Evolutionary conservation across 2,329 filamentous ascomycete species (phyloP).

Genomic region (Monilinia aucupariae): DNA sequence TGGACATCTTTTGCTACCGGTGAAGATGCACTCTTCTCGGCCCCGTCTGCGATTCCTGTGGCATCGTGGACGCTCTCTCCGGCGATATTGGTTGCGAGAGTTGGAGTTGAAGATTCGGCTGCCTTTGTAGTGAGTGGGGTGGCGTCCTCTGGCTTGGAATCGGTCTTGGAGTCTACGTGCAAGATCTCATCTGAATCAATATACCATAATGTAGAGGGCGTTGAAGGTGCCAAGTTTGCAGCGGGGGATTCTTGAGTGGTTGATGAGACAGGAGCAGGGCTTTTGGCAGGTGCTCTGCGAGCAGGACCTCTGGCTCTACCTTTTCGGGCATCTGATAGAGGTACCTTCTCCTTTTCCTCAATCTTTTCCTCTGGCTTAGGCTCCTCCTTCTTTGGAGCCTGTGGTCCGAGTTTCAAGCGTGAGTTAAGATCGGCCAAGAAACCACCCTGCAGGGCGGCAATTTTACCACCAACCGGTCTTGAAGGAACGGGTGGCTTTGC

Average conservation of each 20-base stretch:
- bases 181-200: conserved; percentile 40
- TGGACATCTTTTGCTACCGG: conserved; percentile 21
- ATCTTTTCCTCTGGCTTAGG: conserved; percentile 49
- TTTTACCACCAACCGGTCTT: conserved; percentile 75
- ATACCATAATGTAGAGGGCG: conserved; percentile 38
- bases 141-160: conserved; percentile 1
- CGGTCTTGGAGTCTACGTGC: conserved; percentile 27
- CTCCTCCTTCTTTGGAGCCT: conserved; percentile 70
- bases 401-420: conserved; percentile 79
- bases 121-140: conserved; percentile 19
- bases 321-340: conserved; percentile 85
- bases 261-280: conserved; percentile 24
- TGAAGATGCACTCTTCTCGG: conserved; percentile 18
- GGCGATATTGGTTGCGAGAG: conserved; percentile 28
- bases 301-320: conserved; percentile 83
- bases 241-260: conserved; percentile 17
- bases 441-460: conserved; percentile 81
- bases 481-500: conserved; percentile 79
- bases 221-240: conserved; percentile 29
- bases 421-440: conserved; percentile 94
- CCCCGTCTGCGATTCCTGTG: conserved; percentile 20
- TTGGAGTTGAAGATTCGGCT: conserved; percentile 23
- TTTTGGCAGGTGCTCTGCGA: conserved; percentile 59
- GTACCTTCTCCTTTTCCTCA: conserved; percentile 63
- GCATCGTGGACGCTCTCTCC: conserved; percentile 26